Percentiles rank a stretch among this genome's conserved stretches.
Evolutionary conservation across 331 rosid species (phyloP).

Genomic region (Spiraea crenata): DNA sequence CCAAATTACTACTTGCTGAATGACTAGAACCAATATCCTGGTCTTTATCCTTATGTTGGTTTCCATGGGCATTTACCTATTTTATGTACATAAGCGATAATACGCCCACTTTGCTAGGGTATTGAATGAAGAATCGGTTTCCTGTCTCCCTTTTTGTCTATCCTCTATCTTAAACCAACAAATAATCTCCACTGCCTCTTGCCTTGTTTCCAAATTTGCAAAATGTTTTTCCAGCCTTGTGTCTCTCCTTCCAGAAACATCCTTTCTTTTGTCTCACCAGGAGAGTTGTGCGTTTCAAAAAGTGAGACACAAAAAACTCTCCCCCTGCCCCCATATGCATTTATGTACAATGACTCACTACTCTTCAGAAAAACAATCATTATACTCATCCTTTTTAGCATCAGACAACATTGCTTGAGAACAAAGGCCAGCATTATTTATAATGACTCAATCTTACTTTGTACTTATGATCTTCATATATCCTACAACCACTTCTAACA

Average conservation of each 20-base stretch:
- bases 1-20: no score
- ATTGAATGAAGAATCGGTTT: no score
- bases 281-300: not conserved
- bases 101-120: no score
- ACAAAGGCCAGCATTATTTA: not conserved
- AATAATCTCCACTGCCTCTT: not conserved
- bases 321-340: not conserved
- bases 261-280: not conserved
- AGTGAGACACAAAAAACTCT: not conserved
- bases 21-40: no score
- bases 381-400: not conserved
- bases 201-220: not conserved
- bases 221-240: not conserved
- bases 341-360: not conserved
- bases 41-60: no score
- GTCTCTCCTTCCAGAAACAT: not conserved
- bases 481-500: not conserved
- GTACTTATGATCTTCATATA: not conserved
- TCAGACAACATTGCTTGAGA: conserved; percentile 2
- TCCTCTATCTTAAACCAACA: no score
- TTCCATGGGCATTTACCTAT: no score
- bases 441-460: not conserved
- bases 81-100: no score
- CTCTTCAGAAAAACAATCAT: not conserved
- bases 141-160: no score